phyloP scores from a whole-genome alignment of 1,139 yeast genomes.

The Debaryomyces coudertii region DNA sequence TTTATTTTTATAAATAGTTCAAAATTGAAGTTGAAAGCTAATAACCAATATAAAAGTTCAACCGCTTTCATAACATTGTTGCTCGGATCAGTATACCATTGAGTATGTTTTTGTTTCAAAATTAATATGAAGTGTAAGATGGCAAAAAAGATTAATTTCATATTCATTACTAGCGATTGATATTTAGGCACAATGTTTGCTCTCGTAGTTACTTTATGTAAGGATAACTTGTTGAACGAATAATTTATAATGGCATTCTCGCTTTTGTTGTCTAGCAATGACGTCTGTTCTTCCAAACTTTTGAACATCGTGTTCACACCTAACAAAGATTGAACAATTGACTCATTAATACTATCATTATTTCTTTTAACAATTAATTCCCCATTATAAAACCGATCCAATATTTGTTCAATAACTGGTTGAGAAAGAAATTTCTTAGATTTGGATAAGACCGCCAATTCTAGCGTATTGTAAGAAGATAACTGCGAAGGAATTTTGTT shows the following conservation, averaged over 20 bases:
- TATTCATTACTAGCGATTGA: constrained; percentile 45
- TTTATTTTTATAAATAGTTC: constrained; percentile 44
- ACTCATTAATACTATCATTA: constrained; percentile 34
- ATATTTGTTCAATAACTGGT: constrained; percentile 54
- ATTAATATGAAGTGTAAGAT: constrained; percentile 37
- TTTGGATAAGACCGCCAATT: constrained; percentile 55
- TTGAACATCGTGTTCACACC: constrained; percentile 21
- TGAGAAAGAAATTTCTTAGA: constrained; percentile 60
- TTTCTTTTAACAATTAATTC: constrained; percentile 33
- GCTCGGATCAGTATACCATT: neutral
- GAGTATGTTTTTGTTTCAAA: constrained; percentile 25
- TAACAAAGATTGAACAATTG: constrained; percentile 32
- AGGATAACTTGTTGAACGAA: constrained; percentile 33
- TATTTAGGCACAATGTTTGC: constrained; percentile 46
- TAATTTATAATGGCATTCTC: constrained; percentile 35
- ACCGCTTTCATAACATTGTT: constrained; percentile 10
- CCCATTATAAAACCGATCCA: constrained; percentile 60
- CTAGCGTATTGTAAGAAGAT: constrained; percentile 49
- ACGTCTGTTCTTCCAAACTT: constrained; percentile 6
- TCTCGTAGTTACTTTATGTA: constrained; percentile 33
- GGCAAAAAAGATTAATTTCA: constrained; percentile 38
- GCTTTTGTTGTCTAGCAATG: constrained; percentile 5
- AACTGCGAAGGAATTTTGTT: constrained; percentile 8
- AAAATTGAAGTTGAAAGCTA: constrained; percentile 40
- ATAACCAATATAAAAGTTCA: constrained; percentile 37